Conservation (phyloP, 352 stramenopile genomes). For the Globisporangium cystogenes region DNA sequence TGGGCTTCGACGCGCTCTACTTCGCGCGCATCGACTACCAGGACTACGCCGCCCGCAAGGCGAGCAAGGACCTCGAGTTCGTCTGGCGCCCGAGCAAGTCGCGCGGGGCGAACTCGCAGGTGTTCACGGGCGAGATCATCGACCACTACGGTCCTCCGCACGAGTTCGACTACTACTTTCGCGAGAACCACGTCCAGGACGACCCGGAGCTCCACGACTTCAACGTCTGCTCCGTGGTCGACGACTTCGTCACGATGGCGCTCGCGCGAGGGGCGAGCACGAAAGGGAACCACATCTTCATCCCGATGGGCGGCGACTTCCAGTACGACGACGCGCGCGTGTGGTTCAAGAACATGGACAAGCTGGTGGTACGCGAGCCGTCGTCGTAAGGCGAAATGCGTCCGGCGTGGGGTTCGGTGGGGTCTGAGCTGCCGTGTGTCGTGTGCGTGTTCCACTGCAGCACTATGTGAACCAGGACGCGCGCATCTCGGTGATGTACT, state of each 20-base stretch:
- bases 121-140: constrained; percentile 88
- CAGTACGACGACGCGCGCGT: constrained; percentile 84
- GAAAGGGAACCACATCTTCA: constrained; percentile 80
- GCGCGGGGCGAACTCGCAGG: constrained; percentile 71
- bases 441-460: too few species aligned
- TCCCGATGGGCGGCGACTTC: constrained; percentile 95
- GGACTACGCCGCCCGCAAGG: constrained; percentile 89
- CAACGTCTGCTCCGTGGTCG: constrained; percentile 84
- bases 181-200: constrained; percentile 80
- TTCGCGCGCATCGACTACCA: constrained; percentile 98
- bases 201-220: constrained; percentile 82
- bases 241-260: constrained; percentile 79
- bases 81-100: constrained; percentile 92
- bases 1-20: constrained; percentile 96
- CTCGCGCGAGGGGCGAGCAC: constrained; percentile 63
- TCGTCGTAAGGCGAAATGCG: too few species aligned
- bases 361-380: constrained; percentile 74
- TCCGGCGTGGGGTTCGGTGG: too few species aligned
- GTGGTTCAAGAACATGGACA: constrained; percentile 96
- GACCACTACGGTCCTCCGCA: constrained; percentile 71
- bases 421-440: too few species aligned
- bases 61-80: constrained; percentile 90
- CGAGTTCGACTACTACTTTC: constrained; percentile 68
- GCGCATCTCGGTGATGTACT: constrained; percentile 95
- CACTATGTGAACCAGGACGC: constrained; percentile 91